These are phyloP conservation scores for Colletotrichum orbiculare DNA, from an alignment of 2,329 filamentous ascomycete species.

Conservation along the genomic window DNA sequence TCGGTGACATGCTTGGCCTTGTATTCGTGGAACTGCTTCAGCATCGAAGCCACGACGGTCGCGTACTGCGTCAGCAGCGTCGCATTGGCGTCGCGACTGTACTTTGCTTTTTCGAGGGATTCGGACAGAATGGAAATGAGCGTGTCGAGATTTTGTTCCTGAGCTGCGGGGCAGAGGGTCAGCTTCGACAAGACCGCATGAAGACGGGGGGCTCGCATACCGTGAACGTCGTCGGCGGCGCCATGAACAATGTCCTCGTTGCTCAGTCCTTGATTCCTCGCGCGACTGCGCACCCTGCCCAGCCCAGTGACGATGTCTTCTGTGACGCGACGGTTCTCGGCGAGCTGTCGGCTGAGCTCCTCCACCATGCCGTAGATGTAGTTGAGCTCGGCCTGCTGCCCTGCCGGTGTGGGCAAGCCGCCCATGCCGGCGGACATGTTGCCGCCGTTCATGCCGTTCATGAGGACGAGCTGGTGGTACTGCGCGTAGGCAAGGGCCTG, in stretches of 20 bases:
- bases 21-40: constrained; percentile 74
- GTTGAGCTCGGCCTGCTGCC: constrained; percentile 75
- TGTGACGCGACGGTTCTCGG: constrained; percentile 70
- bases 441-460: constrained; percentile 63
- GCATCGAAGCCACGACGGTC: constrained; percentile 65
- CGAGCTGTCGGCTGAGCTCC: constrained; percentile 71
- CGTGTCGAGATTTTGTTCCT: constrained; percentile 69
- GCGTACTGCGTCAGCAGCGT: constrained; percentile 69
- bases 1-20: constrained; percentile 72
- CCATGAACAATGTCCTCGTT: constrained; percentile 70
- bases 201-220: constrained; percentile 50
- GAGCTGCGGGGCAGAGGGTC: constrained; percentile 52
- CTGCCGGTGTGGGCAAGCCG: constrained; percentile 69
- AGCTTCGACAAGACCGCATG: neutral
- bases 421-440: constrained; percentile 60
- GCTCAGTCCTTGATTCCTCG: constrained; percentile 60
- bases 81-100: constrained; percentile 70
- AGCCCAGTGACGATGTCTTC: constrained; percentile 73
- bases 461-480: constrained; percentile 42
- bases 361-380: constrained; percentile 77
- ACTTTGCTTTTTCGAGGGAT: constrained; percentile 70
- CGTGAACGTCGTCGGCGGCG: constrained; percentile 66
- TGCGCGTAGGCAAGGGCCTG: constrained; percentile 36
- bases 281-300: constrained; percentile 69
- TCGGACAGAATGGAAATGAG: constrained; percentile 71